Evolutionary conservation across 768 basidiomycete species (phyloP), one percentile per base, ranked within the genome.

Genomic region (Lentinula aciculospora): DNA sequence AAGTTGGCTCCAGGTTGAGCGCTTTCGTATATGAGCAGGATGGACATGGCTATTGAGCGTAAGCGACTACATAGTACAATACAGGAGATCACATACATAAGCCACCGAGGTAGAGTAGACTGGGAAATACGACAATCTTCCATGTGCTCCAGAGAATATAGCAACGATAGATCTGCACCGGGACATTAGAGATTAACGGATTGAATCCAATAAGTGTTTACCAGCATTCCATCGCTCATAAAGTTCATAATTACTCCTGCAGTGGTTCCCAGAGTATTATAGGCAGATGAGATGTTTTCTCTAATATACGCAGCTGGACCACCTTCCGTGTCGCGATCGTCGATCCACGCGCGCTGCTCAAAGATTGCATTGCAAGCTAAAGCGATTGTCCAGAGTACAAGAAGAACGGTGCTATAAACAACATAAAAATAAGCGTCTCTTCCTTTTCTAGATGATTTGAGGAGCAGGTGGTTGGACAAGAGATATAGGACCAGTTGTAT

Each of bases 1-100:
- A 76, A 73, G 64, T 72, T 69, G 4, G 71, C 73, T n/a, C 70
- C 68, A 1, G 76, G 77, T 42, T 63, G 65, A 32, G 72, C 76
- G 27, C 72, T 68, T 40, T 69, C 56, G 46, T 75, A 68, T n/a
- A 79, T 66, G 25, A 72, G 66, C 17, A 74, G 69, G 62, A 79
- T 70, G n/a, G 71, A 70, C 59, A 76, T 60, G 5, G 70, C 78
- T 79, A 32, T 8, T 48, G 12, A 12, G 23, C 9, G 50, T 39
- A 3, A 42, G 19, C 25, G 19, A n/a, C 6, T 32, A n/a, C 37
- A 17, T 0, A 4, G 4, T 13, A 28, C 15, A n/a, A 23, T 29
- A n/a, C 17, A 39, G 10, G 28, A n/a, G 55, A 37, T 56, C 64
- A 13, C 56, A 65, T 64, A 60, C 60, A 69, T 58, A 4, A 64